Conservation (phyloP, 2,329 filamentous ascomycete genomes). For the Exophiala bonariae region DNA sequence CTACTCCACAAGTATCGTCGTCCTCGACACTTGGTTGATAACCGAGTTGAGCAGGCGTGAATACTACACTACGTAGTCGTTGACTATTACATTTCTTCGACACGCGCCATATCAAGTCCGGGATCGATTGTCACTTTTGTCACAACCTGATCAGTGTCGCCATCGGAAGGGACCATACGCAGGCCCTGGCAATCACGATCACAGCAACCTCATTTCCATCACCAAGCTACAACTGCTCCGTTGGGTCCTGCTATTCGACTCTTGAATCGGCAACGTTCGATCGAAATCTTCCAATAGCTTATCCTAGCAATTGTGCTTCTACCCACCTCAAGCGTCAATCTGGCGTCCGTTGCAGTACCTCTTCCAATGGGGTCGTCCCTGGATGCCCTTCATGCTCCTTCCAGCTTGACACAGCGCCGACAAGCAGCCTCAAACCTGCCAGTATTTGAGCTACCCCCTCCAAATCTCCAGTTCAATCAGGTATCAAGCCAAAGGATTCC, state of each 20-base stretch:
- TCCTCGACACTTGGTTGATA: too few species aligned
- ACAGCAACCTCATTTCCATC: neutral
- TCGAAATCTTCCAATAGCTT: too few species aligned
- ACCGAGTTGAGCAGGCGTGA: too few species aligned
- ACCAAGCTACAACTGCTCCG: too few species aligned
- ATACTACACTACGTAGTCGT: too few species aligned
- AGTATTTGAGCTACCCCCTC: conserved; percentile 67
- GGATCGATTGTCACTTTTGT: too few species aligned
- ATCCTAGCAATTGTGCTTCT: conserved; percentile 28
- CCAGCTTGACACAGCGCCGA: conserved; percentile 70
- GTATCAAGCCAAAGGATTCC: conserved; percentile 53
- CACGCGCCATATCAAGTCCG: too few species aligned
- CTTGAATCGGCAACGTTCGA: too few species aligned
- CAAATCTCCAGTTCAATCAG: conserved; percentile 48
- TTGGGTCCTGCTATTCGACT: too few species aligned
- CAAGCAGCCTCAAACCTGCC: conserved; percentile 69
- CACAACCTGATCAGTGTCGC: too few species aligned
- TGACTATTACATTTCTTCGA: neutral
- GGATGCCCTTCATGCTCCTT: conserved; percentile 60
- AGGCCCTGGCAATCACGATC: neutral
- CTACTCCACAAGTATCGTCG: too few species aligned
- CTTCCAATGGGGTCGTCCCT: conserved; percentile 63
- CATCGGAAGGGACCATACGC: neutral
- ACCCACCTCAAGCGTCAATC: conserved; percentile 44
- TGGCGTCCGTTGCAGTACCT: conserved; percentile 63